These are phyloP conservation scores for Candida vartiovaarae DNA, from an alignment of 805 yeast genomes.

Conservation along the genomic window DNA sequence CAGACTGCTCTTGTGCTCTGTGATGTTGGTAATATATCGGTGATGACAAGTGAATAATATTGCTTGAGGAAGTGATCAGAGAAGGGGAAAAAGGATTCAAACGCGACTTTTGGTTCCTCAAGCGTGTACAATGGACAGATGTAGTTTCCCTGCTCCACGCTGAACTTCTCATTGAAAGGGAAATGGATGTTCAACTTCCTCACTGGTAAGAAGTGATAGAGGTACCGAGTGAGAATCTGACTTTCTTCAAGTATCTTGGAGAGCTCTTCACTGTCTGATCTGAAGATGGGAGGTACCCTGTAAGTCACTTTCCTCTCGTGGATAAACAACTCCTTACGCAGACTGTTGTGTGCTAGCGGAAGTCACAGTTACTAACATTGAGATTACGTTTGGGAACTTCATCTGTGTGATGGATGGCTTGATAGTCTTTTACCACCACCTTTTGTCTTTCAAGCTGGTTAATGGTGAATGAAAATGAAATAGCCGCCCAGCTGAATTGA, in stretches of 20 bases:
- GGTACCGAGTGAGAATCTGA: constrained; percentile 4
- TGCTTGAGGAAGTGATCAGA: constrained; percentile 2
- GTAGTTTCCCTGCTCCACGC: constrained; percentile 14
- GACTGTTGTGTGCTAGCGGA: too few relatives aligned
- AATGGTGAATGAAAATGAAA: too few relatives aligned
- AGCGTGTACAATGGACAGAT: constrained; percentile 13
- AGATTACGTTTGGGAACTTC: too few relatives aligned
- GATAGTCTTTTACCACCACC: too few relatives aligned
- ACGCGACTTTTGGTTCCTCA: constrained; percentile 11
- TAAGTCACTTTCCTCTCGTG: constrained; percentile 5
- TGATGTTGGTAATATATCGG: constrained; percentile 11
- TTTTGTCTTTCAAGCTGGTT: too few relatives aligned
- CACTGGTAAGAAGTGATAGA: constrained; percentile 14
- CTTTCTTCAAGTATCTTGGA: constrained; percentile 1
- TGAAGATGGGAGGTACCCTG: constrained; percentile 5
- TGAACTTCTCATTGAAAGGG: constrained; percentile 4
- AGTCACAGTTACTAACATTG: too few relatives aligned
- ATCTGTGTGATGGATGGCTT: too few relatives aligned
- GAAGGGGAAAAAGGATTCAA: constrained; percentile 11
- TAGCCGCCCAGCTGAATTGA: too few relatives aligned
- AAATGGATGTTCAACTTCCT: constrained; percentile 11
- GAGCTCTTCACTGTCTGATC: constrained; percentile 1
- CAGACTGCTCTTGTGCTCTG: constrained; percentile 13
- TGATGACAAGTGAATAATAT: constrained; percentile 10
- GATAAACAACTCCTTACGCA: neutral